These are phyloP conservation scores for Diaporthe ampelina DNA, from an alignment of 2,329 filamentous ascomycete species.

Conservation along the genomic window DNA sequence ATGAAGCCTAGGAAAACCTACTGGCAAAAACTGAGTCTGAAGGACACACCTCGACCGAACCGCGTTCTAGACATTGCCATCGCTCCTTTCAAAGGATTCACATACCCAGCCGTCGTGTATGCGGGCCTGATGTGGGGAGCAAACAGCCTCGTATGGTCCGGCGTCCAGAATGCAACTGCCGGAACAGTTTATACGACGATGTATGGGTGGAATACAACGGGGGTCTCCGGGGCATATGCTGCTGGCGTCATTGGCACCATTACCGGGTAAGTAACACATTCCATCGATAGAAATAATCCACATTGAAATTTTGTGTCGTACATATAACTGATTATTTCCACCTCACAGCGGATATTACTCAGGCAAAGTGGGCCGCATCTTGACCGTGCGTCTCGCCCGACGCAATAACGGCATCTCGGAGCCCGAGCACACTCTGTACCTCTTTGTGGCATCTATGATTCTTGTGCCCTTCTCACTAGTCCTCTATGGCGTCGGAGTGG, in stretches of 20 bases:
- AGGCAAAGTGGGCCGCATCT: constrained; percentile 43
- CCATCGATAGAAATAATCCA: background rate
- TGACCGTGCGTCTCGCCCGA: constrained; percentile 44
- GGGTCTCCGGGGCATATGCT: constrained; percentile 47
- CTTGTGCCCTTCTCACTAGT: constrained; percentile 43
- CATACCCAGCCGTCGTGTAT: constrained; percentile 50
- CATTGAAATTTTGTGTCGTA: background rate
- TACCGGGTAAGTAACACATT: constrained; percentile 19
- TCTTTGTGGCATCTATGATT: constrained; percentile 42
- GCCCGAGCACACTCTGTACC: constrained; percentile 45
- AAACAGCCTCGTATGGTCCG: constrained; percentile 51
- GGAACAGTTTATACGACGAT: constrained; percentile 50
- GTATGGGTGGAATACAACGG: constrained; percentile 50
- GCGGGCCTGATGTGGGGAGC: constrained; percentile 51
- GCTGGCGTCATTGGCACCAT: constrained; percentile 45
- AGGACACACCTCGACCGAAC: constrained; percentile 55
- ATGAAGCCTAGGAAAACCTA: constrained; percentile 53
- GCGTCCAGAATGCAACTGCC: constrained; percentile 50
- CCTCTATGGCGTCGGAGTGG: constrained; percentile 46
- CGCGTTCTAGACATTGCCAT: constrained; percentile 54
- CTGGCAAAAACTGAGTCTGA: constrained; percentile 50
- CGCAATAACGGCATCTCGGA: constrained; percentile 46
- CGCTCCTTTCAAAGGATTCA: constrained; percentile 50
- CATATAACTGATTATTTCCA: constrained; percentile 42
- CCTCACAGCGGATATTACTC: constrained; percentile 46